Base-by-base conservation (phyloP, 2,329 filamentous ascomycete species). In the Colletotrichum simmondsii region DNA sequence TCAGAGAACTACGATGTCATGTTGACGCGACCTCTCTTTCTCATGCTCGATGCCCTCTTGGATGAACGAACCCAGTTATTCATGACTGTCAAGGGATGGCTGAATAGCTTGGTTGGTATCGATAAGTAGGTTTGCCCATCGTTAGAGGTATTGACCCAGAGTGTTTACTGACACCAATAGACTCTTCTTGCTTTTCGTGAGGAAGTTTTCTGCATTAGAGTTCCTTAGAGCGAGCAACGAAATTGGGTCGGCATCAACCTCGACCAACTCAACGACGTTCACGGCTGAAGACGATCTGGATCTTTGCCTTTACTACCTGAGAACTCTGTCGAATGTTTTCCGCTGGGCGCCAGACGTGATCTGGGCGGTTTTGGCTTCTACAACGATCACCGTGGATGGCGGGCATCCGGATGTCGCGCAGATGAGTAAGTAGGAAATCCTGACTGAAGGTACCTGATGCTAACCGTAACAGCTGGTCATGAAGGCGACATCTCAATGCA, bases 61-160 rank as follows among this genome's bases (percentile, higher is more conserved):
- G 92, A 95, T 71, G 92, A 94, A 72, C 88, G 90, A 24, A 92
- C 91, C 2, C 93, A 95, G 76, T 85, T 93, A 16, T 94, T 92
- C 74, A 92, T 95, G 82, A 92, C 93, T 30, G 91, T 94, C 52
- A 93, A 92, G 77, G 91, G 90, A 61, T 98, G 96, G 95, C 86
- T 98, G 4, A 92, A 93, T 76, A 92, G 81, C 68, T 86, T 91
- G 77, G 81, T 90, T 69, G 90, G 90, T 3, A 87, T 92, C 75
- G 90, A 93, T 75, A 90, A 90, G 90, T 91, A 82, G 77, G 85
- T 80, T 24, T 5, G 37, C 1, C 7, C 54, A n/a, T 5, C 7
- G 28, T 5, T 1, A 5, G n/a, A 5, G 16, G 11, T 6, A 12
- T 26, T 46, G 19, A 22, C 22, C 8, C 46, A 26, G 24, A 46